phyloP scores from a whole-genome alignment of 2,329 filamentous ascomycete species.

The Beauveria sp. region DNA sequence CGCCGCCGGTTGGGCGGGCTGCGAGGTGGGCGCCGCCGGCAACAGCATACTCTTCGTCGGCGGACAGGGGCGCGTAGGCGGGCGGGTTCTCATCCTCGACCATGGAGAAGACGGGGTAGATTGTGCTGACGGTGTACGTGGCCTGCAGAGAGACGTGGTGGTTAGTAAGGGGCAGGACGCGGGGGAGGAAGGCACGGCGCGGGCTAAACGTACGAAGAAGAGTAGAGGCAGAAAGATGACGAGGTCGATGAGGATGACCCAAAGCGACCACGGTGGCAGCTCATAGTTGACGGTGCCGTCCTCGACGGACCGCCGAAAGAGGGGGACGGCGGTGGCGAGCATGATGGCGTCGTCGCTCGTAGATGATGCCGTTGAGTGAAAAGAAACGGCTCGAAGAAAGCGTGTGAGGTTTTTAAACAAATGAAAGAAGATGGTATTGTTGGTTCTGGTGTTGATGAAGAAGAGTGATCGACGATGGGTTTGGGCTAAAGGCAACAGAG shows the following conservation, averaged over 20 bases:
- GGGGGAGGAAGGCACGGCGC: not conserved
- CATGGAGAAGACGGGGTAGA: slow-evolving; percentile 50
- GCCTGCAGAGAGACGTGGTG: slow-evolving; percentile 25
- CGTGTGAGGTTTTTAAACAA: not conserved
- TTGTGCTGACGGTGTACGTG: slow-evolving; percentile 41
- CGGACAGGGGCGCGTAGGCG: slow-evolving; percentile 44
- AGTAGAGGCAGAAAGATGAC: slow-evolving; percentile 35
- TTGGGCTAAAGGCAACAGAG: not conserved
- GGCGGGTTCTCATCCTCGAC: slow-evolving; percentile 51
- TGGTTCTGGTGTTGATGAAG: not conserved
- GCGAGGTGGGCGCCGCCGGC: slow-evolving; percentile 25
- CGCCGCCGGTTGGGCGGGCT: slow-evolving; percentile 24
- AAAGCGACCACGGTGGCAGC: slow-evolving; percentile 27
- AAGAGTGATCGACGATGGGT: not conserved
- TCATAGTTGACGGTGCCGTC: slow-evolving; percentile 13
- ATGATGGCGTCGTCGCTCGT: not conserved
- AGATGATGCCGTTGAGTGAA: not conserved
- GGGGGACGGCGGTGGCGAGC: not conserved
- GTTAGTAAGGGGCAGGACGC: not conserved
- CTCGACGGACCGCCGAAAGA: slow-evolving; percentile 4
- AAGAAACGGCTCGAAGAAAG: not conserved
- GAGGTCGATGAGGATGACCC: slow-evolving; percentile 26
- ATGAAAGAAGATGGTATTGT: not conserved
- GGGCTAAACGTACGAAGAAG: slow-evolving; percentile 27
- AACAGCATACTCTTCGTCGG: slow-evolving; percentile 27